Evolutionary conservation across 805 yeast species (phyloP).

Genomic region (Candida lessepsii): DNA sequence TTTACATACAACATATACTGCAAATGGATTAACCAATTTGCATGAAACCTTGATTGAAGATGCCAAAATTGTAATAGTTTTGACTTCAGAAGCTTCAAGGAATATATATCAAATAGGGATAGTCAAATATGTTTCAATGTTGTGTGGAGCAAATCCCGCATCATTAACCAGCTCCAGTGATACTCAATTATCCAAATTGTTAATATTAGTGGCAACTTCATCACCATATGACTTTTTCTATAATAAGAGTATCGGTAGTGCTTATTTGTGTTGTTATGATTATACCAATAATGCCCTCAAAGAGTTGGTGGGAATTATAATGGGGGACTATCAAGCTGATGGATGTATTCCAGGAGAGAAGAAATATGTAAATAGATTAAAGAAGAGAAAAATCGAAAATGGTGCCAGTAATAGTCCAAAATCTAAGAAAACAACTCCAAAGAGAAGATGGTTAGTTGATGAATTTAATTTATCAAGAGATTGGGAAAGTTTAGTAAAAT

Average conservation of each 20-base stretch:
- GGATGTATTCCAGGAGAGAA: slow-evolving; percentile 60
- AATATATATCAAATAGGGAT: slow-evolving; percentile 63
- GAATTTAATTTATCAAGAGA: slow-evolving; percentile 51
- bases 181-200: slow-evolving; percentile 44
- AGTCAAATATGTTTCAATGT: slow-evolving; percentile 53
- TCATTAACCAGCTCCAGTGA: slow-evolving; percentile 21
- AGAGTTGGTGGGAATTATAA: slow-evolving; percentile 48
- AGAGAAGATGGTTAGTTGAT: slow-evolving; percentile 57
- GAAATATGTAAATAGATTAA: slow-evolving; percentile 25
- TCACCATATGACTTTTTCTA: slow-evolving; percentile 63
- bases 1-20: slow-evolving; percentile 58
- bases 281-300: slow-evolving; percentile 52
- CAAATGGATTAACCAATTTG: slow-evolving; percentile 51
- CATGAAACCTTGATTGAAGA: slow-evolving; percentile 55
- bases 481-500: slow-evolving; percentile 44
- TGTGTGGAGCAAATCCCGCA: slow-evolving; percentile 49
- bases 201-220: slow-evolving; percentile 58
- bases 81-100: slow-evolving; percentile 58
- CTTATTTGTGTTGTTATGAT: slow-evolving; percentile 61
- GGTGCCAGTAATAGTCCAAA: slow-evolving; percentile 4
- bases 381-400: slow-evolving; percentile 22
- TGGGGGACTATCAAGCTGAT: slow-evolving; percentile 52
- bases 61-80: slow-evolving; percentile 49
- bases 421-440: slow-evolving; percentile 22
- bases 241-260: slow-evolving; percentile 52